Evolutionary conservation across 176 grass and related monocot genomes (phyloP).

Genomic region (Chrysopogon serrulatus): DNA sequence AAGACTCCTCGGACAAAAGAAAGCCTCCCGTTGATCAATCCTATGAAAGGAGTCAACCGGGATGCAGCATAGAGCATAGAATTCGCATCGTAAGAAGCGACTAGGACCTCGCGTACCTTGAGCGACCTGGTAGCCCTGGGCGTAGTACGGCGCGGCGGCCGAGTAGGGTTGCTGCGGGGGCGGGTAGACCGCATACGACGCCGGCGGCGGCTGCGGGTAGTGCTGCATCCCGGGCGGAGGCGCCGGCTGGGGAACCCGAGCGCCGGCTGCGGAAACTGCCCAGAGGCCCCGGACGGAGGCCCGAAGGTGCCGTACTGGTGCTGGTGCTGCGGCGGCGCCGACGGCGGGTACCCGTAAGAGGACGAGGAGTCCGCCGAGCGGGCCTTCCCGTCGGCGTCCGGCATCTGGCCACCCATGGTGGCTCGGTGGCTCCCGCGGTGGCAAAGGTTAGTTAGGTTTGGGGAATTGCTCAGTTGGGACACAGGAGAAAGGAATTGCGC

Average conservation of each 20-base stretch:
- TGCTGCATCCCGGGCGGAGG: slow-evolving; percentile 30
- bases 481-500: too few species aligned
- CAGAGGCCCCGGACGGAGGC: slow-evolving; percentile 10
- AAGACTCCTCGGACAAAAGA: background rate
- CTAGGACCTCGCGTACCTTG: slow-evolving; percentile 47
- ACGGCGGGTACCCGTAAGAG: slow-evolving; percentile 24
- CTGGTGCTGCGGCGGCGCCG: slow-evolving; percentile 14
- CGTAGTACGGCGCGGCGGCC: slow-evolving; percentile 52
- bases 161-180: slow-evolving; percentile 46
- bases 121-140: slow-evolving; percentile 61
- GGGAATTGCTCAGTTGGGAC: background rate
- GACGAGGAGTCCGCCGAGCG: slow-evolving; percentile 9
- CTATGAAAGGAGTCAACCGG: background rate
- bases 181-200: slow-evolving; percentile 34
- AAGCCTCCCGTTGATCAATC: background rate
- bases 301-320: slow-evolving; percentile 80
- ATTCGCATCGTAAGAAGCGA: background rate
- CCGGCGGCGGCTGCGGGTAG: slow-evolving; percentile 18
- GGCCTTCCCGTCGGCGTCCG: slow-evolving; percentile 31
- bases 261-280: slow-evolving; percentile 48
- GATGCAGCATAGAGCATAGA: background rate
- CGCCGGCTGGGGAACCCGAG: slow-evolving; percentile 69
- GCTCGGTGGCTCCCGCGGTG: background rate
- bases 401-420: slow-evolving; percentile 26
- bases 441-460: background rate